phyloP scores from a whole-genome alignment of 306 rosid species.

The Vicia faba region DNA sequence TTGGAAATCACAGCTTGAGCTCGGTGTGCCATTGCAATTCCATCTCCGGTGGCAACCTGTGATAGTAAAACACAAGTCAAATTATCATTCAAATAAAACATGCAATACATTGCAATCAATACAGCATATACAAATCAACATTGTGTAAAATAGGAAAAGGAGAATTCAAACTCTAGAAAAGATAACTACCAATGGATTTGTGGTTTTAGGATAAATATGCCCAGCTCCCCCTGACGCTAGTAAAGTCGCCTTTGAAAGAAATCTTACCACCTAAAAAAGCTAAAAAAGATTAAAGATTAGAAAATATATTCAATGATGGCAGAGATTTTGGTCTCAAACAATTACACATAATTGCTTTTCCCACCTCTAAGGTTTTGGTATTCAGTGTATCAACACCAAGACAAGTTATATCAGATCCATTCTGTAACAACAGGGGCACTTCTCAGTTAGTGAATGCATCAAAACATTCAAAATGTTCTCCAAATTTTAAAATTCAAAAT shows the following conservation, averaged over 20 bases:
- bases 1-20: constrained; percentile 95
- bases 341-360: constrained; percentile 25
- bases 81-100: constrained; percentile 15
- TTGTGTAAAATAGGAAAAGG: constrained; percentile 3
- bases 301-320: constrained; percentile 18
- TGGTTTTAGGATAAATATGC: constrained; percentile 90
- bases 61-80: constrained; percentile 32
- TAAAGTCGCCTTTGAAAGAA: constrained; percentile 89
- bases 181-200: constrained; percentile 82
- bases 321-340: constrained; percentile 23
- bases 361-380: constrained; percentile 77
- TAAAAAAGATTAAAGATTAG: constrained; percentile 36
- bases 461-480: constrained; percentile 29
- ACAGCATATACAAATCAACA: constrained; percentile 13
- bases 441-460: constrained; percentile 36
- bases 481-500: not conserved
- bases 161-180: constrained; percentile 9
- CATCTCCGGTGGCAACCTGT: constrained; percentile 97
- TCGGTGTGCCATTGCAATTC: constrained; percentile 95
- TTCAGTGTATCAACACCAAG: constrained; percentile 86
- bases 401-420: constrained; percentile 71
- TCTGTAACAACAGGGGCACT: constrained; percentile 53
- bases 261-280: constrained; percentile 78
- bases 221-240: constrained; percentile 99
- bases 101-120: not conserved